Evolutionary conservation across 2,329 filamentous ascomycete species (phyloP).

Genomic region (Fusarium sororula): DNA sequence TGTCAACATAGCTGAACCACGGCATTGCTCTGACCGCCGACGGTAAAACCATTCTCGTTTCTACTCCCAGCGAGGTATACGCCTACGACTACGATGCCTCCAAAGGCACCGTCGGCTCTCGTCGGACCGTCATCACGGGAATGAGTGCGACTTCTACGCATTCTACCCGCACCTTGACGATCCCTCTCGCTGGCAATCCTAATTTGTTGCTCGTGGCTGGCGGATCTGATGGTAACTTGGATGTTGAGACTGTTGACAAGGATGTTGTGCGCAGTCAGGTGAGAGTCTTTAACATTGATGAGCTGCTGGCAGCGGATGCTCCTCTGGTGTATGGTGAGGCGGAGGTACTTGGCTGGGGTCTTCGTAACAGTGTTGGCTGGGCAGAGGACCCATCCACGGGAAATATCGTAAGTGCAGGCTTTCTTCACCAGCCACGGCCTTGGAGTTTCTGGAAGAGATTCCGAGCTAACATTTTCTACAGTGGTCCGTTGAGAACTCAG

Average conservation of each 20-base stretch:
- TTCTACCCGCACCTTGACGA: conserved; percentile 1
- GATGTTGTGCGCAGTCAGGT: conserved; percentile 5
- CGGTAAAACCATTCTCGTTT: conserved; percentile 12
- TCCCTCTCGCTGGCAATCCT: conserved; percentile 1
- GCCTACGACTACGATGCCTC: conserved; percentile 11
- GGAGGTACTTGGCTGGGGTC: not conserved
- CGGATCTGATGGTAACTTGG: conserved; percentile 5
- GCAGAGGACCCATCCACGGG: conserved; percentile 4
- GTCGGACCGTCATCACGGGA: not conserved
- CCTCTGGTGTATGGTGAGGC: not conserved
- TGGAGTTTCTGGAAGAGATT: accelerated
- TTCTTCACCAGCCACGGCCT: too few relatives aligned
- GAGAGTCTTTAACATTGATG: not conserved
- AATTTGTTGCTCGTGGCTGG: conserved; percentile 5
- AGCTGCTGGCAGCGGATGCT: not conserved
- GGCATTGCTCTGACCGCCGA: conserved; percentile 3
- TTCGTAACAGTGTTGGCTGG: conserved; percentile 14
- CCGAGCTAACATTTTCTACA: not conserved
- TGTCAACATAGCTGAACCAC: not conserved
- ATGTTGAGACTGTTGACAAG: not conserved
- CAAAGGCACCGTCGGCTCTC: not conserved
- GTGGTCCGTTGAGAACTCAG: conserved; percentile 16
- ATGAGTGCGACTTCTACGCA: conserved; percentile 11
- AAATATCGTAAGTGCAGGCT: not conserved
- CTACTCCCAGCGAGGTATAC: conserved; percentile 10